Base-by-base conservation (phyloP, 75 land plant genomes). In the Ceratopteris richardii region DNA sequence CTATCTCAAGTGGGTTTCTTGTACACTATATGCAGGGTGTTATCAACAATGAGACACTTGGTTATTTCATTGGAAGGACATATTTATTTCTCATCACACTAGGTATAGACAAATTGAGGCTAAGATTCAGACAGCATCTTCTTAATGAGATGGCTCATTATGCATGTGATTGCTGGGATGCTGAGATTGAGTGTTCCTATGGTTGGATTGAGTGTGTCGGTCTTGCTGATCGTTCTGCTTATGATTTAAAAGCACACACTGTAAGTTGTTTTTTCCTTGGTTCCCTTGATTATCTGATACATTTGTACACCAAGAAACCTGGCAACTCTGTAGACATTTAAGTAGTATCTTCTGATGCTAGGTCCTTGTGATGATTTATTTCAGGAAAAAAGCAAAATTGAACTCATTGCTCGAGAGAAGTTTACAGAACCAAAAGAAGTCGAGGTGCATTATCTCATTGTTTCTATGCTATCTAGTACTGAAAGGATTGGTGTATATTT, bases 151-250 rank as follows among this genome's bases (percentile, higher is more conserved):
- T 94, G 98, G 98, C 98, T 30, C 98, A 94, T 28, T 94, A 94
- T 75, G 98, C 98, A 55, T 84, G 84, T 41, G 98, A 94, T 56
- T 94, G 98, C 65, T 94, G 98, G 98, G 98, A 94, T 81, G 98
- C 98, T 46, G 98, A 94, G 62, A 89, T 94, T 46, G 98, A 94
- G 63, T 81, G 90, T 54, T 89, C 98, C 0, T 86, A 89, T 76
- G 98, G 96, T 29, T 94, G 98, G 98, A 83, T 94, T 62, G 98
- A 94, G 47, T 88, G 90, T 79, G 96, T 89, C 44, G 95, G 98
- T 25, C 85, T 89, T 58, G 98, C 98, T 16, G 98, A 94, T 61
- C 76, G 98, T 52, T 94, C 98, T 72, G 98, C 98, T 26, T 94
- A 79, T 67, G 98, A 94, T 60, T 69, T 94, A 60, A 83, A 73